These are phyloP conservation scores for Cymbopogon flexuosus DNA, from an alignment of 202 grass and related monocot genomes.

Conservation along the genomic window DNA sequence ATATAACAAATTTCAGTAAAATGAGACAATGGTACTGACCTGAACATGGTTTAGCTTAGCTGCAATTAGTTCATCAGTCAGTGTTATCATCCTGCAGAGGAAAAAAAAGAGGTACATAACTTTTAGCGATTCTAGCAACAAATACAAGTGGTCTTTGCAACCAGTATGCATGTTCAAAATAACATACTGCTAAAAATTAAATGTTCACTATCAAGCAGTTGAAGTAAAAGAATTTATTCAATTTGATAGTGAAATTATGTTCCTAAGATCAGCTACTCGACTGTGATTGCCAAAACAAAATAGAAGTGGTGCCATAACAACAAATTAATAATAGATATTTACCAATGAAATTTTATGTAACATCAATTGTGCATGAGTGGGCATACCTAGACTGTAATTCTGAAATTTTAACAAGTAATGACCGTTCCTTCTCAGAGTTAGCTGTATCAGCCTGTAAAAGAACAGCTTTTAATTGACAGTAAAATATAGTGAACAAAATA, in stretches of 20 bases:
- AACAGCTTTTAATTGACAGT: constrained; percentile 24
- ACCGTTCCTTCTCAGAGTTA: constrained; percentile 72
- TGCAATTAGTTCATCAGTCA: constrained; percentile 86
- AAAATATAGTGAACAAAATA: constrained; percentile 2
- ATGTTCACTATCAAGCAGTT: no score
- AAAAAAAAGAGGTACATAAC: neutral
- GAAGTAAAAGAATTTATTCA: neutral
- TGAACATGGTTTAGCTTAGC: constrained; percentile 74
- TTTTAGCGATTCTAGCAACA: neutral
- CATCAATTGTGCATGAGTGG: neutral
- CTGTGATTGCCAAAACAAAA: neutral
- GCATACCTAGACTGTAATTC: constrained; percentile 89
- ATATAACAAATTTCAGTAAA: neutral
- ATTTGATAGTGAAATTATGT: constrained; percentile 3
- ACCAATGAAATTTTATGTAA: neutral
- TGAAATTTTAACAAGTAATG: constrained; percentile 85
- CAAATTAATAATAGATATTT: neutral
- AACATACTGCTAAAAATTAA: no score
- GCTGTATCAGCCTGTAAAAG: constrained; percentile 57
- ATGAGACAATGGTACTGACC: constrained; percentile 35
- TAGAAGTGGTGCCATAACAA: neutral
- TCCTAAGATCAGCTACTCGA: neutral
- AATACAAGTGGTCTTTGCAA: neutral
- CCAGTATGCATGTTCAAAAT: neutral
- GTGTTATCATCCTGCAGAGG: constrained; percentile 68